phyloP scores from a whole-genome alignment of 1,284 basidiomycete species.

The Cutaneotrichosporon dermatis region DNA sequence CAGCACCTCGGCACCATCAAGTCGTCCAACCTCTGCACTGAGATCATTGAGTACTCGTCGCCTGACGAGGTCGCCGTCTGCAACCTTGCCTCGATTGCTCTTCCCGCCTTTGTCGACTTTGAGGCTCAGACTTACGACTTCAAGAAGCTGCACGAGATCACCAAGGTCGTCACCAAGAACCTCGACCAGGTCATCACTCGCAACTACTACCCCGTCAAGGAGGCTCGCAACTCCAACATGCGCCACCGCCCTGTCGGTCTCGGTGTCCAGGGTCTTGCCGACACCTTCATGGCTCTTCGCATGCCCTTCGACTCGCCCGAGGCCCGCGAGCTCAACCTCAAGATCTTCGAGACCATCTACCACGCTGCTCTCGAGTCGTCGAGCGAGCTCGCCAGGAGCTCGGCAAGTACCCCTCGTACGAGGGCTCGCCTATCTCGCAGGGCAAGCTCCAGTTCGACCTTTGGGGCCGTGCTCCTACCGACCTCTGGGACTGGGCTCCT shows the following conservation, averaged over 20 bases:
- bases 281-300: conserved; percentile 95
- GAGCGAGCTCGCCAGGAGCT: conserved; percentile 77
- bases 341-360: conserved; percentile 99
- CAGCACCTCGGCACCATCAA: conserved; percentile 99
- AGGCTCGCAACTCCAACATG: conserved; percentile 90
- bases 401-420: conserved; percentile 87
- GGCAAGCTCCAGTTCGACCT: conserved; percentile 93
- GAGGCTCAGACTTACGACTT: conserved; percentile 68
- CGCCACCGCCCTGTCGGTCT: conserved; percentile 97
- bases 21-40: conserved; percentile 97
- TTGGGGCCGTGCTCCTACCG: conserved; percentile 89
- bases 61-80: conserved; percentile 98
- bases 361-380: conserved; percentile 91
- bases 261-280: conserved; percentile 96
- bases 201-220: conserved; percentile 77
- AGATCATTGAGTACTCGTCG: conserved; percentile 97
- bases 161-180: conserved; percentile 89
- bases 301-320: conserved; percentile 91
- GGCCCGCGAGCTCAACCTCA: conserved; percentile 82
- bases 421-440: conserved; percentile 81
- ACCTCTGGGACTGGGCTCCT: conserved; percentile 89
- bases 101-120: conserved; percentile 77
- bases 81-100: conserved; percentile 95
- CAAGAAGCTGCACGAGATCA: conserved; percentile 87
- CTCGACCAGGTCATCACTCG: conserved; percentile 59